phyloP scores from a whole-genome alignment of 2,329 filamentous ascomycete genomes.

The Lachnellula subtilissima region DNA sequence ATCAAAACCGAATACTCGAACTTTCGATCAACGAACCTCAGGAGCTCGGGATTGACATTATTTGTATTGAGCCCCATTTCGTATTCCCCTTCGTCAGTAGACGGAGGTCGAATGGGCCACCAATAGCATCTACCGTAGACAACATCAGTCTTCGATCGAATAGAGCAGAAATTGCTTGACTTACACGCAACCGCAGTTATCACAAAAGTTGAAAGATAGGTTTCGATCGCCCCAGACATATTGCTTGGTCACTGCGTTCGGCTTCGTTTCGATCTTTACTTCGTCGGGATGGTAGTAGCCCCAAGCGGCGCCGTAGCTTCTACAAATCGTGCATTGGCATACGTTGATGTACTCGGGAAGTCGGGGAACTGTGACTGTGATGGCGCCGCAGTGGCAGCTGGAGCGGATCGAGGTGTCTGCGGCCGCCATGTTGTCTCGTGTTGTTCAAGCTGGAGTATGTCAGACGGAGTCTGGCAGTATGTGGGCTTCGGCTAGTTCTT shows the following conservation, averaged over 20 bases:
- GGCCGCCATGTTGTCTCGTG: slow-evolving; percentile 11
- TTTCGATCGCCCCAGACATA: slow-evolving; percentile 15
- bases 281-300: slow-evolving; percentile 14
- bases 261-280: slow-evolving; percentile 17
- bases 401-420: slow-evolving; percentile 8
- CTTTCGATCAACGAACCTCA: slow-evolving; percentile 14
- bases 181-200: slow-evolving; percentile 17
- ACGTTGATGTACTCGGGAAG: slow-evolving; percentile 12
- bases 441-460: slow-evolving; percentile 1
- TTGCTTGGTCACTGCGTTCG: slow-evolving; percentile 16
- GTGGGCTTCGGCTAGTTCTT: slow-evolving; percentile 3
- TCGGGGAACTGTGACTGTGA: slow-evolving; percentile 14
- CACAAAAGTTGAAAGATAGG: slow-evolving; percentile 15
- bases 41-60: slow-evolving; percentile 12
- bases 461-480: slow-evolving; percentile 3
- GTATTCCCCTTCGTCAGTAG: slow-evolving; percentile 11
- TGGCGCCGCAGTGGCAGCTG: slow-evolving; percentile 12
- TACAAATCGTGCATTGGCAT: slow-evolving; percentile 15
- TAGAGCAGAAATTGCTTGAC: slow-evolving; percentile 11
- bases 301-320: slow-evolving; percentile 14
- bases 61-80: slow-evolving; percentile 14
- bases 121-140: slow-evolving; percentile 15
- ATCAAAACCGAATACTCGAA: slow-evolving; percentile 9
- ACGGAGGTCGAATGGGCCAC: slow-evolving; percentile 12
- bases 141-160: slow-evolving; percentile 11